Evolutionary conservation across 352 stramenopile species (phyloP).

Genomic region (Poterioochromonas sp.): DNA sequence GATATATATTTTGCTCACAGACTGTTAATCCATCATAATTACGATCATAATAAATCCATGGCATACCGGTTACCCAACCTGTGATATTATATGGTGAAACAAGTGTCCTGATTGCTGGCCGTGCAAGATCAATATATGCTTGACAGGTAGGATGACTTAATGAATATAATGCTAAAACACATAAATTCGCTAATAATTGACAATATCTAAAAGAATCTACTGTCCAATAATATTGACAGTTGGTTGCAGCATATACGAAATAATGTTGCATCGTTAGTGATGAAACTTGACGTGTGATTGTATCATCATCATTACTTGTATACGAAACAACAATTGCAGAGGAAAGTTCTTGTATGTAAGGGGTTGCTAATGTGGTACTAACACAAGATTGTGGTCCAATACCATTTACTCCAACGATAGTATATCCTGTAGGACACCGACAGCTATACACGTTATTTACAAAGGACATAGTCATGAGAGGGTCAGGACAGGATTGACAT

Average conservation of each 20-base stretch:
- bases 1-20: constrained; percentile 55
- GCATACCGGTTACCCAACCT: constrained; percentile 61
- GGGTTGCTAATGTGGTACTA: neutral
- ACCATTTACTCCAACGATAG: constrained; percentile 15
- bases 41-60: constrained; percentile 72
- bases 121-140: constrained; percentile 37
- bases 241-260: constrained; percentile 57
- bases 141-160: constrained; percentile 47
- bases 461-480: constrained; percentile 55
- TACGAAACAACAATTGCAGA: neutral
- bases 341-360: neutral
- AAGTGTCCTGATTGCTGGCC: constrained; percentile 46
- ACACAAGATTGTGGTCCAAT: constrained; percentile 29
- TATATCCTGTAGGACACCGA: constrained; percentile 55
- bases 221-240: constrained; percentile 71
- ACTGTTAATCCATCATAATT: constrained; percentile 51
- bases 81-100: constrained; percentile 50
- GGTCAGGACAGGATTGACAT: constrained; percentile 63
- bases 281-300: neutral
- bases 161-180: constrained; percentile 77
- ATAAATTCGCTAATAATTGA: constrained; percentile 78
- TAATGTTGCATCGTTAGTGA: constrained; percentile 63
- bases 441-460: constrained; percentile 49
- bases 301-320: neutral
- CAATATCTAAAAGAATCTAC: constrained; percentile 61